These are phyloP conservation scores for Hymenoscyphus fraxineus DNA, from an alignment of 2,329 filamentous ascomycete species.

Conservation along the genomic window DNA sequence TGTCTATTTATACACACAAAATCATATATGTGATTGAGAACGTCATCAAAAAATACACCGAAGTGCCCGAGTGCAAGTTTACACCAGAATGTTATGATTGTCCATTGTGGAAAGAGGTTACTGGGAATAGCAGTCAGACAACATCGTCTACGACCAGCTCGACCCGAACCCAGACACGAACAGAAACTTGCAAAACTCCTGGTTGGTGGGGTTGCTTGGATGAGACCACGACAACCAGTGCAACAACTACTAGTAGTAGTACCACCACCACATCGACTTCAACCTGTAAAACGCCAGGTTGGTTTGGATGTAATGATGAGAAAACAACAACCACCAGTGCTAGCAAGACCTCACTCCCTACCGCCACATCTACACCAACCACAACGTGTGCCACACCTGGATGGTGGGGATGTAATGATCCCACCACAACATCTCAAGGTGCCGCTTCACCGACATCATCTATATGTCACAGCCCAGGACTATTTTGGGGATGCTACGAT, in stretches of 20 bases:
- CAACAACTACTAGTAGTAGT: slow-evolving; percentile 28
- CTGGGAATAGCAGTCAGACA: slow-evolving; percentile 72
- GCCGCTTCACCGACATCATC: slow-evolving; percentile 33
- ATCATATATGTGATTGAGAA: slow-evolving; percentile 85
- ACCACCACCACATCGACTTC: slow-evolving; percentile 37
- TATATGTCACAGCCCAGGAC: slow-evolving; percentile 51
- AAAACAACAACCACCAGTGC: slow-evolving; percentile 37
- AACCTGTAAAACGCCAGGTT: slow-evolving; percentile 43
- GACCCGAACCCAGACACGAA: slow-evolving; percentile 65
- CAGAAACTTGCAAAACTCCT: slow-evolving; percentile 83
- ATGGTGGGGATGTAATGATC: slow-evolving; percentile 48
- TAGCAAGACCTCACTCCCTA: slow-evolving; percentile 30
- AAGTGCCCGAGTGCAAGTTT: slow-evolving; percentile 69
- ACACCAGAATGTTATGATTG: slow-evolving; percentile 86
- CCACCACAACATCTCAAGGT: slow-evolving; percentile 38
- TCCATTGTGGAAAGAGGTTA: slow-evolving; percentile 78
- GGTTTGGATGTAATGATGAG: slow-evolving; percentile 49
- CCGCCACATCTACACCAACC: slow-evolving; percentile 24
- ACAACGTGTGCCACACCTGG: slow-evolving; percentile 40
- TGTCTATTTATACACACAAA: slow-evolving; percentile 86
- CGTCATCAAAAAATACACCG: slow-evolving; percentile 78
- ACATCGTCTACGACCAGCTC: slow-evolving; percentile 62
- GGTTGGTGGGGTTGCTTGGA: slow-evolving; percentile 68
- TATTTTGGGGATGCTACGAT: slow-evolving; percentile 56
- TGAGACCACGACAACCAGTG: slow-evolving; percentile 26